These are phyloP conservation scores for Alternaria ethzedia DNA, from an alignment of 2,329 filamentous ascomycete species.

Conservation along the genomic window DNA sequence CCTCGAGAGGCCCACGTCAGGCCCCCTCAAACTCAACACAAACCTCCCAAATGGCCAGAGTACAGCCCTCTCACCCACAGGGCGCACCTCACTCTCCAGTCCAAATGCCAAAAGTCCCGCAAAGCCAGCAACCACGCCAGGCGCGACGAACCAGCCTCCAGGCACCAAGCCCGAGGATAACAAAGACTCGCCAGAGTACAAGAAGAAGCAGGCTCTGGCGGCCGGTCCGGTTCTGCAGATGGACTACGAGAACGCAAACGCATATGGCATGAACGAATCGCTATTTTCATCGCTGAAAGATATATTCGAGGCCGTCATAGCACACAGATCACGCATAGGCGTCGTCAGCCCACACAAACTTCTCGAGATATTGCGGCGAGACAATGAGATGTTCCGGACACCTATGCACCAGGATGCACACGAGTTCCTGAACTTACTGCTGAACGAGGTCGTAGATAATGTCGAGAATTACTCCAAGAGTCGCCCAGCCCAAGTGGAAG, in stretches of 20 bases:
- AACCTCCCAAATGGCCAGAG: slow-evolving; percentile 45
- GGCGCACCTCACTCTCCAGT: slow-evolving; percentile 49
- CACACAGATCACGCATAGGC: slow-evolving; percentile 80
- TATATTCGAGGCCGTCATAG: slow-evolving; percentile 89
- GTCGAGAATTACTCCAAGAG: slow-evolving; percentile 85
- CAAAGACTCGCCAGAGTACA: slow-evolving; percentile 93
- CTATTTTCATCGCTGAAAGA: slow-evolving; percentile 95
- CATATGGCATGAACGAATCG: slow-evolving; percentile 92
- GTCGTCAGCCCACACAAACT: slow-evolving; percentile 93
- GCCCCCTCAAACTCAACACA: slow-evolving; percentile 49
- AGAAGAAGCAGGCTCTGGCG: slow-evolving; percentile 93
- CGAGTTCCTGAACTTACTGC: slow-evolving; percentile 90
- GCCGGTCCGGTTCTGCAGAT: slow-evolving; percentile 87
- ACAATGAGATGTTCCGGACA: slow-evolving; percentile 97
- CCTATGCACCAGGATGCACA: slow-evolving; percentile 99
- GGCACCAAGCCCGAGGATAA: slow-evolving; percentile 84
- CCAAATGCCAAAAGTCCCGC: slow-evolving; percentile 42
- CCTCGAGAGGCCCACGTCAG: slow-evolving; percentile 62
- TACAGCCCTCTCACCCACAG: slow-evolving; percentile 62
- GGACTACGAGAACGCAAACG: slow-evolving; percentile 76
- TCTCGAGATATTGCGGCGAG: slow-evolving; percentile 87
- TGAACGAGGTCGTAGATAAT: slow-evolving; percentile 96
- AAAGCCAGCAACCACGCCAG: slow-evolving; percentile 51
- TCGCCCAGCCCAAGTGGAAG: slow-evolving; percentile 53
- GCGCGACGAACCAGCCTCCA: slow-evolving; percentile 61